These are phyloP conservation scores for Chondrus crispus DNA, from an alignment of 23 red algal species.

Conservation along the genomic window DNA sequence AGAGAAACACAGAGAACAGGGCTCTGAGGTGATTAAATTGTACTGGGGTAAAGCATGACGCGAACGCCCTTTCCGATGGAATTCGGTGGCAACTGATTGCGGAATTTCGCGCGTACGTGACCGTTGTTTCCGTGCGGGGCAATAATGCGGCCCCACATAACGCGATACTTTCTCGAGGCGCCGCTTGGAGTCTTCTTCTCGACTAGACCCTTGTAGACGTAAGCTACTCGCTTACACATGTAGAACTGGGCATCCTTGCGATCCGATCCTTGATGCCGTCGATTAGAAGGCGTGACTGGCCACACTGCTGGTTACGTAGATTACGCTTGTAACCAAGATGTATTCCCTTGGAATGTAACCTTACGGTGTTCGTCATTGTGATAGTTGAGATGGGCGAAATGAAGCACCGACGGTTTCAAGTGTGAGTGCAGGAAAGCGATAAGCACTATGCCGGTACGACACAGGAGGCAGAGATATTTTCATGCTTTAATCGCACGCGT, in stretches of 20 bases:
- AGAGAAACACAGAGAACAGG: no score
- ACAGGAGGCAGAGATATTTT: no score
- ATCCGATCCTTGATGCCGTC: constrained; percentile 87
- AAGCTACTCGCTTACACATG: constrained; percentile 94
- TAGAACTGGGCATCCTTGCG: constrained; percentile 83
- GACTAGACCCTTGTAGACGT: constrained; percentile 89
- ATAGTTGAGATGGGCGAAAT: not conserved
- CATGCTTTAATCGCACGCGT: no score
- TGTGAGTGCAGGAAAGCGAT: no score
- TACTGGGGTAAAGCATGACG: constrained; percentile 99
- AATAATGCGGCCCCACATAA: constrained; percentile 98
- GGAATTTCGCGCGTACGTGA: constrained; percentile 84
- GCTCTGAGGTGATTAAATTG: no score
- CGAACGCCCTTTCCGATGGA: constrained; percentile 89
- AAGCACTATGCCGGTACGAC: no score
- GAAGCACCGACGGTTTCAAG: no score
- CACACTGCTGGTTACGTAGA: constrained; percentile 74
- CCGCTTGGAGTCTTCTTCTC: constrained; percentile 60
- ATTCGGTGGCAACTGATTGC: constrained; percentile 84
- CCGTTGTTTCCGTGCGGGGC: constrained; percentile 92
- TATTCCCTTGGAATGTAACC: constrained; percentile 89
- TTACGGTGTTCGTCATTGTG: not conserved
- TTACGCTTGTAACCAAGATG: constrained; percentile 90
- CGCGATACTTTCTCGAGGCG: constrained; percentile 68
- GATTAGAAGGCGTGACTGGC: constrained; percentile 85